Evolutionary conservation across 148 eudicot genomes (phyloP), one percentile per base, ranked within the genome.

Genomic region (Arbutus unedo): DNA sequence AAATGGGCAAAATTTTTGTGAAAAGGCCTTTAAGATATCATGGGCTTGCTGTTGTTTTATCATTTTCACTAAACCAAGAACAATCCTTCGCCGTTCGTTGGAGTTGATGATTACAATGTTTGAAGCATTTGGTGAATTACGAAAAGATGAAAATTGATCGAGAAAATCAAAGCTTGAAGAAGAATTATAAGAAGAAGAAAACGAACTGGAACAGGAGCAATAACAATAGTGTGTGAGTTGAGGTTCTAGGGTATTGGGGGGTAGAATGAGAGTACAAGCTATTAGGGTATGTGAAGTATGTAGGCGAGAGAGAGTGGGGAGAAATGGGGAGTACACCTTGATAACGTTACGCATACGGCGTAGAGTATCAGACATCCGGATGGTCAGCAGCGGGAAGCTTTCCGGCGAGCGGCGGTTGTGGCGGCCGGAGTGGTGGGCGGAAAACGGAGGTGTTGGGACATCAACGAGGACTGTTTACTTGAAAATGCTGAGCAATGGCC

Each of bases 1-100:
- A 89, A 81, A 76, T 2, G 99, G 95, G 84, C 93, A 91, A 84
- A 96, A 96, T 6, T 68, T 74, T 25, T 79, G 68, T 3, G 97
- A 89, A 80, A 94, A 92, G 0, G 77, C 82, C 77, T 80, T 79
- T 57, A 96, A 84, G 21, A 88, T 21, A 68, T 82, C 31, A 68
- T 82, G 73, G 47, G 84, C 75, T 21, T 92, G 45, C 10, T 81
- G 71, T 21, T 72, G 48, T 81, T 93, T 93, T 2, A 93, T 89
- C 84, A 93, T 85, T 73, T 70, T 90, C 2, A 85, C 87, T 76
- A 96, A 75, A 31, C 92, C 98, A 48, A 94, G 79, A 43, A 83
- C 48, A 4, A 96, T 78, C 56, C 81, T 85, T 78, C 91, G 92
- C 80, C 91, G 84, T 72, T 96, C 99, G 72, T 90, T 87, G 0